phyloP scores from a whole-genome alignment of 768 basidiomycete genomes.

The Sporobolomyces phaffii region DNA sequence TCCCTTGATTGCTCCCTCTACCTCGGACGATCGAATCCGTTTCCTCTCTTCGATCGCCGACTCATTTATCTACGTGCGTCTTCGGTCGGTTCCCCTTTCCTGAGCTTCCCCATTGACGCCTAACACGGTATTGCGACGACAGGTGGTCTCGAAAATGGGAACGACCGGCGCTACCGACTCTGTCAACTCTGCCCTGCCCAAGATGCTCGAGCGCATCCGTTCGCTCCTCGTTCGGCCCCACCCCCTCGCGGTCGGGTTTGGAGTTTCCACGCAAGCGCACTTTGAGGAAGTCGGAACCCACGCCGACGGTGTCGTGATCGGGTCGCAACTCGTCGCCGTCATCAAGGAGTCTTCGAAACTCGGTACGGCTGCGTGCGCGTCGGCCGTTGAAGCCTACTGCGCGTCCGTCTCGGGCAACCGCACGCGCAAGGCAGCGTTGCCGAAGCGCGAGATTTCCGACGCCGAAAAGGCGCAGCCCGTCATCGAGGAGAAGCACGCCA shows the following conservation, averaged over 20 bases:
- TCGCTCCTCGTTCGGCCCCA: conserved; percentile 46
- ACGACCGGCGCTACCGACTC: conserved; percentile 85
- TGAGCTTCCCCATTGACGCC: not conserved
- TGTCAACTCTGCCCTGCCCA: conserved; percentile 72
- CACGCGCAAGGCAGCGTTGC: conserved; percentile 12
- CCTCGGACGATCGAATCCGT: conserved; percentile 74
- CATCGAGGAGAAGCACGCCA: conserved; percentile 31
- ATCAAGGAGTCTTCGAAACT: conserved; percentile 57
- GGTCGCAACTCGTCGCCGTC: conserved; percentile 72
- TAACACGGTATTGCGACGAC: not conserved
- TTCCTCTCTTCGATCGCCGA: conserved; percentile 92
- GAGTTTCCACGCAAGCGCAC: conserved; percentile 82
- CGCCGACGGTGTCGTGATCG: conserved; percentile 93
- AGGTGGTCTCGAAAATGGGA: conserved; percentile 65
- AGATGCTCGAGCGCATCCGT: conserved; percentile 75
- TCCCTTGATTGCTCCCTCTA: conserved; percentile 91
- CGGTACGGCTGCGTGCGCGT: conserved; percentile 46
- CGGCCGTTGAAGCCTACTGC: conserved; percentile 43
- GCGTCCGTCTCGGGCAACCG: conserved; percentile 32
- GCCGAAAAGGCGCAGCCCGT: conserved; percentile 23
- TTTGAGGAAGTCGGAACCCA: conserved; percentile 80
- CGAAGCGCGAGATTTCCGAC: conserved; percentile 4
- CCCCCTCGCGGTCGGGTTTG: conserved; percentile 93
- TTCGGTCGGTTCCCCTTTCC: not conserved
- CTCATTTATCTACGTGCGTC: conserved; percentile 80